Evolutionary conservation across 73 alveolate species (phyloP).

Genomic region (Paramecium bursaria): DNA sequence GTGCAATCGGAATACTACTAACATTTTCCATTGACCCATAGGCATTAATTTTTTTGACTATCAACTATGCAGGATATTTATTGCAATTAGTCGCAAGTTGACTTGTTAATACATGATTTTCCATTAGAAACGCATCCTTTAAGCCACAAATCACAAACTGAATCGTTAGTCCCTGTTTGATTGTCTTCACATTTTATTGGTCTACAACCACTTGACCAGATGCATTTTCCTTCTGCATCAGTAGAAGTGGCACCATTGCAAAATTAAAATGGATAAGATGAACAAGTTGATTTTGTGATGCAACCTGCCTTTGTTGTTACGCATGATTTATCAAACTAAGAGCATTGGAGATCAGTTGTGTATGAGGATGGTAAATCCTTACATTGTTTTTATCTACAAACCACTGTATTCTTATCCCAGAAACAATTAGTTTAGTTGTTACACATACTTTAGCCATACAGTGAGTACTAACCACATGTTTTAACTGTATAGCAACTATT

Average conservation of each 20-base stretch:
- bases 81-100: too few species aligned
- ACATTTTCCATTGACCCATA: conserved; percentile 19
- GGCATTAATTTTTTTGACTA: background rate
- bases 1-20: background rate
- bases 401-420: too few species aligned
- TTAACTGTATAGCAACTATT: too few species aligned
- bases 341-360: background rate
- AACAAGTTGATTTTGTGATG: conserved; percentile 13
- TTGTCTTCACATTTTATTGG: conserved; percentile 9
- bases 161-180: background rate
- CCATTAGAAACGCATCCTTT: conserved; percentile 14
- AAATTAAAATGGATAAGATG: background rate
- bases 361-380: conserved; percentile 12
- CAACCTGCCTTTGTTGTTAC: conserved; percentile 13
- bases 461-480: too few species aligned
- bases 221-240: background rate
- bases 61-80: too few species aligned
- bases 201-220: conserved; percentile 29
- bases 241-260: conserved; percentile 32
- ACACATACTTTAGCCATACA: too few species aligned
- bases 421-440: too few species aligned
- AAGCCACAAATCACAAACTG: background rate
- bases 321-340: background rate
- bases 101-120: background rate
- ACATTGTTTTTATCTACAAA: conserved; percentile 27